These are phyloP conservation scores for Colletotrichum viniferum DNA, from an alignment of 2,329 filamentous ascomycete species.

Conservation along the genomic window DNA sequence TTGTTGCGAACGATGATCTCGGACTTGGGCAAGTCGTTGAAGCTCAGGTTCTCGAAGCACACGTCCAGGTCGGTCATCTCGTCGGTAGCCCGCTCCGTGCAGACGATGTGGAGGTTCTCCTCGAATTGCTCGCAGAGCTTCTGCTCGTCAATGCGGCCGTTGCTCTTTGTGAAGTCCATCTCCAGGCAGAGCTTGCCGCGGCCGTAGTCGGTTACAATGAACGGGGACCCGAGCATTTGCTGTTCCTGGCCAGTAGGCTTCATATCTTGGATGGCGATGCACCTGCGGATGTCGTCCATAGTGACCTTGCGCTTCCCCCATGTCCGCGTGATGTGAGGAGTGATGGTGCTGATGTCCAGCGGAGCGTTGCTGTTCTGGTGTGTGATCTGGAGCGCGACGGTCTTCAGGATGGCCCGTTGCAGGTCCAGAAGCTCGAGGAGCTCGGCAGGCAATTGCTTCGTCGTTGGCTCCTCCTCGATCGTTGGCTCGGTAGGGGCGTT, in stretches of 20 bases:
- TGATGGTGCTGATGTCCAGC: constrained; percentile 65
- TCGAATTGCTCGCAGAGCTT: constrained; percentile 60
- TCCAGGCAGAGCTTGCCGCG: constrained; percentile 63
- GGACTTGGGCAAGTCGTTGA: constrained; percentile 55
- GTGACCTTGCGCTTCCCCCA: constrained; percentile 76
- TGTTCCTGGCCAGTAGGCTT: constrained; percentile 33
- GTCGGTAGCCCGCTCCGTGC: constrained; percentile 38
- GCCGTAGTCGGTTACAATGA: constrained; percentile 57
- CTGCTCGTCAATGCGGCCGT: constrained; percentile 51
- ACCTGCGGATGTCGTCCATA: constrained; percentile 67
- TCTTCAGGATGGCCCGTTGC: constrained; percentile 70
- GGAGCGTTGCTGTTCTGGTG: constrained; percentile 69
- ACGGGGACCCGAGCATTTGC: constrained; percentile 34
- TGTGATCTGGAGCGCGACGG: constrained; percentile 70
- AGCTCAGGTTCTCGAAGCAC: constrained; percentile 51
- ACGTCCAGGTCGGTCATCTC: constrained; percentile 36
- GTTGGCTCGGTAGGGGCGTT: constrained; percentile 1
- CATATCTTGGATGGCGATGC: constrained; percentile 66
- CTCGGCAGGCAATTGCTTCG: constrained; percentile 50
- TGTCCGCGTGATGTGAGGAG: constrained; percentile 66
- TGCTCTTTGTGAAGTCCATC: constrained; percentile 43
- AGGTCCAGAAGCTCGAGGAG: constrained; percentile 66
- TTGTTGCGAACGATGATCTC: constrained; percentile 57
- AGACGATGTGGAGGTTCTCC: constrained; percentile 51
- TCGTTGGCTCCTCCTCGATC: constrained; percentile 33